These are phyloP conservation scores for Cucurbitaria berberidis DNA, from an alignment of 2,329 filamentous ascomycete species.

Conservation along the genomic window DNA sequence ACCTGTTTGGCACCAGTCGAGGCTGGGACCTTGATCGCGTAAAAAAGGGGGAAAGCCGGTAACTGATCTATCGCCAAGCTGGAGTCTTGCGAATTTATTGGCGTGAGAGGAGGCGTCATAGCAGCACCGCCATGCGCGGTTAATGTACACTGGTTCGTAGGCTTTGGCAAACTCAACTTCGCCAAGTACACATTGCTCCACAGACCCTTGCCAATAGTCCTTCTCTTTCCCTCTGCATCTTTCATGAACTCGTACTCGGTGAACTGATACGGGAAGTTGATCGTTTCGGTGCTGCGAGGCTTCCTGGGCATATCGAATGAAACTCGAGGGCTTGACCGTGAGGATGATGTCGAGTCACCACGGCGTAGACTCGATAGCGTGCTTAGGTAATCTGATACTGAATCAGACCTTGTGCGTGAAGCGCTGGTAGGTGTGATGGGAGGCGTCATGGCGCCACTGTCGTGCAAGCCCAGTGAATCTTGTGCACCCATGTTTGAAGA, in stretches of 20 bases:
- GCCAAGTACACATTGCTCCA: slow-evolving; percentile 49
- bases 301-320: slow-evolving; percentile 25
- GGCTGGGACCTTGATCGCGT: slow-evolving; percentile 46
- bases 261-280: slow-evolving; percentile 28
- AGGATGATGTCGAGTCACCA: slow-evolving; percentile 31
- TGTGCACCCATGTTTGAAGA: slow-evolving; percentile 23
- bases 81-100: slow-evolving; percentile 26
- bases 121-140: slow-evolving; percentile 4
- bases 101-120: slow-evolving; percentile 38
- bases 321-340: slow-evolving; percentile 10
- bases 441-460: slow-evolving; percentile 33
- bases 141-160: slow-evolving; percentile 3
- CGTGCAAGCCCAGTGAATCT: slow-evolving; percentile 16
- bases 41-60: slow-evolving; percentile 24
- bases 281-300: slow-evolving; percentile 29
- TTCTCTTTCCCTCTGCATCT: slow-evolving; percentile 32
- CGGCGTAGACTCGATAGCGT: slow-evolving; percentile 26
- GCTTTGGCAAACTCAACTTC: slow-evolving; percentile 25
- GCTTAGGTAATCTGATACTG: slow-evolving; percentile 22
- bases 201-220: slow-evolving; percentile 39
- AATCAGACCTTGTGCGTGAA: slow-evolving; percentile 28
- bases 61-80: slow-evolving; percentile 12
- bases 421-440: slow-evolving; percentile 36
- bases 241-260: slow-evolving; percentile 36
- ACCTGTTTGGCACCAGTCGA: slow-evolving; percentile 39